Evolutionary conservation across 1,284 basidiomycete genomes (phyloP), one percentile per base, ranked within the genome.

Genomic region (Fomes fomentarius): DNA sequence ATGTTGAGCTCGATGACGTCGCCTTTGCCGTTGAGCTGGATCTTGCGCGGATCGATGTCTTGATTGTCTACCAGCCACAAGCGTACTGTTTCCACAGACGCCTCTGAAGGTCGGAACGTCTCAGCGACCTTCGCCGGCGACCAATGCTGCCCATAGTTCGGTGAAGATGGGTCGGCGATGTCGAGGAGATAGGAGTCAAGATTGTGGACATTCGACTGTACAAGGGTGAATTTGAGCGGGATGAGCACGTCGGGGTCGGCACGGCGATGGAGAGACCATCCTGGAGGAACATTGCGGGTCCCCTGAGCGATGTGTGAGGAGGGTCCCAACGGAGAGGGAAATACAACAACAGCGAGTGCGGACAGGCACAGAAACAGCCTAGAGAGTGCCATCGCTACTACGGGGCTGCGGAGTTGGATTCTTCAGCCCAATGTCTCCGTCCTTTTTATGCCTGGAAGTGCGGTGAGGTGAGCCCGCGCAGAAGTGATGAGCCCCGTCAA

Each of bases 1-100:
- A 73, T 70, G 50, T 78, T 73, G 28, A 77, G 66, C 45, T 74
- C 66, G 12, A 81, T 57, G 76, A 78, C 81, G 15, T 62, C 67
- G 49, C 68, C 69, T 19, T 68, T 69, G 21, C 56, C 60, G 34
- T 72, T 68, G 6, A 76, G 45, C 24, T 54, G 63, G 33, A 76
- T 54, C 14, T 73, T 63, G 4, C 67, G 57, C 6, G 48, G 35
- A 3, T 59, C 50, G 35, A 79, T 63, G 6, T 77, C 77, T 4
- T 9, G 22, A 19, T 52, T 44, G 7, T 34, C 34, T 1, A 34
- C n/a, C 26, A 57, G 52, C 61, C 67, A 37, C 56, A 62, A 4
- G 56, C 47, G 24, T 17, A 82, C 78, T 3, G 71, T 64, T 14
- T 66, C 57, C 37, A 76, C 66, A 1, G 76, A 72, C 47, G 76